A percentile compares a stretch with the other conserved stretches of the same genome.
Evolutionary conservation across 495 filamentous ascomycete genomes (phyloP).

Genomic region (Talaromyces liani): DNA sequence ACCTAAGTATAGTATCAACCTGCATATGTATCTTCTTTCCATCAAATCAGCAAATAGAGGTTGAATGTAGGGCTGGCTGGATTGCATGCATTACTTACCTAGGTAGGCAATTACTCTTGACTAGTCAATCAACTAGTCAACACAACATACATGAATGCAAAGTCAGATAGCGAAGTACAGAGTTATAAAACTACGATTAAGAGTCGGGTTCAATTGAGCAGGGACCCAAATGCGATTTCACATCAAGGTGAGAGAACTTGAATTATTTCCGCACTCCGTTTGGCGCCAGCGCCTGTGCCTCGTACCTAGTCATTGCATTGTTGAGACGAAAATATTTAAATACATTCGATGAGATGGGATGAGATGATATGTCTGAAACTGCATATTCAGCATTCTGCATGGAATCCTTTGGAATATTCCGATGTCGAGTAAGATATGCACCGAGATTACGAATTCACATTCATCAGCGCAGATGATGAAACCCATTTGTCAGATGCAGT

Average conservation of each 20-base stretch:
- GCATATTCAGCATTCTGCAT: background rate
- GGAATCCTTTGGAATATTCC: background rate
- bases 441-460: background rate
- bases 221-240: background rate
- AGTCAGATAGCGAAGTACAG: background rate
- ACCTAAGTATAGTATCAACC: background rate
- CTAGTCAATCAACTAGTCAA: background rate
- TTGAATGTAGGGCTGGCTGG: slow-evolving; percentile 10
- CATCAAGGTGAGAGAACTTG: too few species aligned
- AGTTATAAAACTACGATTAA: background rate
- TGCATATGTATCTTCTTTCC: background rate
- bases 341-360: background rate
- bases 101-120: background rate
- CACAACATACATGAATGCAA: background rate
- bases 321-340: too few species aligned
- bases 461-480: background rate
- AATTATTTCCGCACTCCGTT: background rate
- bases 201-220: background rate
- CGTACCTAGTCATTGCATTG: background rate
- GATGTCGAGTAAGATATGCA: background rate
- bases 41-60: slow-evolving; percentile 7
- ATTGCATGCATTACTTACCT: background rate
- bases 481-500: background rate
- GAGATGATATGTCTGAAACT: background rate
- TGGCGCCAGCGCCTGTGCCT: too few species aligned